These are phyloP conservation scores for Lentinula sp. DNA, from an alignment of 768 basidiomycete species.

Conservation along the genomic window DNA sequence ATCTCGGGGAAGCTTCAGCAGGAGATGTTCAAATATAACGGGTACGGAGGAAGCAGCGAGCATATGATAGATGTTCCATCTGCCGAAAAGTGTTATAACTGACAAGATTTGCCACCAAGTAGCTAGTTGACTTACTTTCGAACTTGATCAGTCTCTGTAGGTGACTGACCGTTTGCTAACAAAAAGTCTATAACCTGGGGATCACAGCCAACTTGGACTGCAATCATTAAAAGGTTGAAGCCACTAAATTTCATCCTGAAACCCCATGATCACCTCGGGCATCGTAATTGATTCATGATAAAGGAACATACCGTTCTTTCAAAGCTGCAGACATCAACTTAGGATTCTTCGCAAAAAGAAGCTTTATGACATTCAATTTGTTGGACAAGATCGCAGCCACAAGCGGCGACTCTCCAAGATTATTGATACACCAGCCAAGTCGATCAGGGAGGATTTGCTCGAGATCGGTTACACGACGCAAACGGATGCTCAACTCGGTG, in stretches of 20 bases:
- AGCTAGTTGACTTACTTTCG: conserved; percentile 31
- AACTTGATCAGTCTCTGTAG: conserved; percentile 31
- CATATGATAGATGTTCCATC: conserved; percentile 55
- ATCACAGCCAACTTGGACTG: conserved; percentile 23
- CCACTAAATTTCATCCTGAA: conserved; percentile 40
- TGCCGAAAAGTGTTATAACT: conserved; percentile 14
- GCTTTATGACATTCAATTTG: conserved; percentile 34
- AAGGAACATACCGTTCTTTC: conserved; percentile 33
- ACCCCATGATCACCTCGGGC: not conserved
- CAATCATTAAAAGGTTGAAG: conserved; percentile 39
- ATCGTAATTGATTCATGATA: not conserved
- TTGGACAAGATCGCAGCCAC: conserved; percentile 34
- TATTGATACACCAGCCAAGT: conserved; percentile 44
- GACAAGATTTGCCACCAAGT: not conserved
- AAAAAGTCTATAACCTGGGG: conserved; percentile 42
- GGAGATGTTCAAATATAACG: conserved; percentile 33
- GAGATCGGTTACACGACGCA: conserved; percentile 32
- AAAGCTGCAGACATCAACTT: conserved; percentile 34
- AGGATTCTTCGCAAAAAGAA: conserved; percentile 36
- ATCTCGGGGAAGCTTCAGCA: conserved; percentile 47
- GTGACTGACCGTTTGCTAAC: conserved; percentile 38
- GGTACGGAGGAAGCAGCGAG: conserved; percentile 24
- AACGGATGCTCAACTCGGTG: conserved; percentile 34
- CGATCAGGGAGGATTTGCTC: conserved; percentile 36
- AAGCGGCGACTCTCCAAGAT: conserved; percentile 48